Conservation (phyloP, 257 asterid species). For the Solanum rostratum region DNA sequence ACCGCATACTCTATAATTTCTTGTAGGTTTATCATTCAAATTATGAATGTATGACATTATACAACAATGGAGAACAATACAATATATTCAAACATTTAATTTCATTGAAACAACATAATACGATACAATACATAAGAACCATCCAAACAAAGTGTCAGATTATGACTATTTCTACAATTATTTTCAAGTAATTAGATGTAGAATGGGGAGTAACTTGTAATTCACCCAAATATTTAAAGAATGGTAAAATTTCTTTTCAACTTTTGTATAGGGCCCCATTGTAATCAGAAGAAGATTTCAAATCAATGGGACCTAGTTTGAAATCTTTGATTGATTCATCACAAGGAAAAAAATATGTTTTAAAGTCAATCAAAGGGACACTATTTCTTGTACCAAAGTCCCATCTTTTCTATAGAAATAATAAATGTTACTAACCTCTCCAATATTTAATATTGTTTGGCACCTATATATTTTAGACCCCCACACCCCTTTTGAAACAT, state of each 20-base stretch:
- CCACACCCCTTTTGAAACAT: background rate
- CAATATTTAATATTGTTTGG: background rate
- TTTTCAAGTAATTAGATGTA: background rate
- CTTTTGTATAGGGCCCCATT: background rate
- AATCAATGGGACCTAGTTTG: background rate
- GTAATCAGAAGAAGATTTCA: background rate
- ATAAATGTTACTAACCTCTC: background rate
- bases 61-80: too few species aligned
- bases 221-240: background rate
- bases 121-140: too few species aligned
- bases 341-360: background rate
- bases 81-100: too few species aligned
- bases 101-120: too few species aligned
- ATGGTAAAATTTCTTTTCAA: background rate
- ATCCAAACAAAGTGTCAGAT: background rate
- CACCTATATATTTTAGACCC: background rate
- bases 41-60: too few species aligned
- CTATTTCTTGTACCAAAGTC: constrained; percentile 1
- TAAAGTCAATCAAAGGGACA: background rate
- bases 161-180: background rate
- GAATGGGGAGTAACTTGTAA: background rate
- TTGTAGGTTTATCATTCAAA: too few species aligned
- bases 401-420: background rate
- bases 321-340: background rate
- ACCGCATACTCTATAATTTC: too few species aligned